These are phyloP conservation scores for Cairneyella variabilis DNA, from an alignment of 495 filamentous ascomycete genomes.

Conservation along the genomic window DNA sequence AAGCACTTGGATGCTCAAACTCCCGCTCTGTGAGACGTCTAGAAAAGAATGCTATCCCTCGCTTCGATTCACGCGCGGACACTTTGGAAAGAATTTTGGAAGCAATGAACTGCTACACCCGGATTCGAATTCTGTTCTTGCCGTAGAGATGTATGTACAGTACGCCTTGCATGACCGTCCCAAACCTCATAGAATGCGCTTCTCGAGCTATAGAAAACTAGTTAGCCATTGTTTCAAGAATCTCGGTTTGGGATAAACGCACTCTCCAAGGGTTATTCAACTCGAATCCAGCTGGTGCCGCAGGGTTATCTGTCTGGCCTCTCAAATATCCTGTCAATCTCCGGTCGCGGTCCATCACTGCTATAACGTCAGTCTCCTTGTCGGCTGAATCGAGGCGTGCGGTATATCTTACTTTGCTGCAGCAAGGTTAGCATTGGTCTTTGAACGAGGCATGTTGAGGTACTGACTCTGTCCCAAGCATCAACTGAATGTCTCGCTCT, in stretches of 20 bases:
- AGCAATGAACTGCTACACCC: too few relatives aligned
- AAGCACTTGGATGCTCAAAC: too few relatives aligned
- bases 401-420: slow-evolving; percentile 26
- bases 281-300: slow-evolving; percentile 85
- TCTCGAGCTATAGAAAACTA: slow-evolving; percentile 19
- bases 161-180: too few relatives aligned
- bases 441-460: neutral
- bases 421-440: slow-evolving; percentile 22
- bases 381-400: neutral
- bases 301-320: slow-evolving; percentile 77
- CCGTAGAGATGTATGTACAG: slow-evolving; percentile 14
- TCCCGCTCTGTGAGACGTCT: too few relatives aligned
- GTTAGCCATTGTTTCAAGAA: neutral
- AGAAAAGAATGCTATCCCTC: too few relatives aligned
- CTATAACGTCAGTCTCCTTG: slow-evolving; percentile 31
- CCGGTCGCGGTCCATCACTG: slow-evolving; percentile 96
- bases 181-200: too few relatives aligned
- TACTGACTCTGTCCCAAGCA: slow-evolving; percentile 87
- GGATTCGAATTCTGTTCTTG: slow-evolving; percentile 1
- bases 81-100: too few relatives aligned
- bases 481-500: slow-evolving; percentile 76
- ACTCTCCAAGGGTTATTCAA: slow-evolving; percentile 91
- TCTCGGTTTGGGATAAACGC: slow-evolving; percentile 1
- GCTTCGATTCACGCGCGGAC: too few relatives aligned
- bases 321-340: slow-evolving; percentile 80